phyloP scores from a whole-genome alignment of 306 rosid genomes.

The Rosa lucieae region DNA sequence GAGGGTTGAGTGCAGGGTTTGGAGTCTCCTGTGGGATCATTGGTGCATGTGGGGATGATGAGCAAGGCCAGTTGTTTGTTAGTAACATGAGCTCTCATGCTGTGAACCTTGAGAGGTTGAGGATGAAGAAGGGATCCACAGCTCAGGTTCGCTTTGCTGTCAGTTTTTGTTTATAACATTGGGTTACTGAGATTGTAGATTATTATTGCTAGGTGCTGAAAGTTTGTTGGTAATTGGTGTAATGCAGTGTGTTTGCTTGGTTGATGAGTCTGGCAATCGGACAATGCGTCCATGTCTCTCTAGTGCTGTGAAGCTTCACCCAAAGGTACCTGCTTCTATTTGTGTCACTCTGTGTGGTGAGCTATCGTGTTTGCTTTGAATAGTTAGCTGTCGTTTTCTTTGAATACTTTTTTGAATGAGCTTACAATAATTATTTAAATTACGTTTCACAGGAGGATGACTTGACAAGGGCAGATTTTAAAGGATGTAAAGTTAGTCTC shows the following conservation, averaged over 20 bases:
- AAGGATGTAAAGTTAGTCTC: slow-evolving; percentile 77
- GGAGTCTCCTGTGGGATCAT: slow-evolving; percentile 74
- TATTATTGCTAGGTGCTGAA: slow-evolving; percentile 17
- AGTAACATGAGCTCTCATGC: slow-evolving; percentile 68
- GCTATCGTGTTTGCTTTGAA: neutral
- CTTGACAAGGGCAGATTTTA: slow-evolving; percentile 71
- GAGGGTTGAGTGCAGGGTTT: slow-evolving; percentile 75
- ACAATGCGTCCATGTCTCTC: slow-evolving; percentile 97
- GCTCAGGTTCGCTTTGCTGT: slow-evolving; percentile 64
- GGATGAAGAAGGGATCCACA: slow-evolving; percentile 72
- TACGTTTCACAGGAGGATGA: slow-evolving; percentile 59
- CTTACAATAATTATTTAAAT: slow-evolving; percentile 12
- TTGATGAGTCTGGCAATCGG: slow-evolving; percentile 77
- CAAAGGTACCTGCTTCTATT: slow-evolving; percentile 53
- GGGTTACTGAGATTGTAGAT: neutral
- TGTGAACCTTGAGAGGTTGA: slow-evolving; percentile 69
- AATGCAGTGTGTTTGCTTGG: slow-evolving; percentile 92
- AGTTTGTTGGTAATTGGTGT: slow-evolving; percentile 23
- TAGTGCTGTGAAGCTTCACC: slow-evolving; percentile 80
- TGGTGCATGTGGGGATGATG: slow-evolving; percentile 85
- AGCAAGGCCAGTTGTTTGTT: slow-evolving; percentile 76
- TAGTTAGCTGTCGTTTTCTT: neutral
- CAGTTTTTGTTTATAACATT: neutral
- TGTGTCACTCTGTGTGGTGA: slow-evolving; percentile 3
- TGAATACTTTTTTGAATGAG: neutral